A percentile compares a stretch with the other conserved stretches of the same genome.
Evolutionary conservation across 768 basidiomycete genomes (phyloP).

Genomic region (Boletus huronensis): DNA sequence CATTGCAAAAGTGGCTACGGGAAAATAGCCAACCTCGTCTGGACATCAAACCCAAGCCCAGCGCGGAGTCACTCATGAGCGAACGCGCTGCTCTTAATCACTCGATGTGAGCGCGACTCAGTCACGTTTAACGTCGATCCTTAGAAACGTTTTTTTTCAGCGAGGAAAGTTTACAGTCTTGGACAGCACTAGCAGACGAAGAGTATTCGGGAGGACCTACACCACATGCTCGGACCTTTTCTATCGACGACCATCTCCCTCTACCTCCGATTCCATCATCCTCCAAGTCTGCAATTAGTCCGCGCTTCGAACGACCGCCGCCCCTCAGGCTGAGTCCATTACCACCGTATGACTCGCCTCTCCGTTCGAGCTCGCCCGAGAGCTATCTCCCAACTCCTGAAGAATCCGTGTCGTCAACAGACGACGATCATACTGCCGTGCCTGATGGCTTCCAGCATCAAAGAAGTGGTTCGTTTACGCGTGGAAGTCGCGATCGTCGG

Average conservation of each 20-base stretch:
- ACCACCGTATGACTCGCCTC: constrained; percentile 39
- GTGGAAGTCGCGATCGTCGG: constrained; percentile 35
- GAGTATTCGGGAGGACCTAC: constrained; percentile 38
- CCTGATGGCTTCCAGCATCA: constrained; percentile 36
- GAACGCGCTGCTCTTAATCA: constrained; percentile 39
- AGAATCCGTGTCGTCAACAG: constrained; percentile 49
- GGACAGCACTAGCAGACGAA: constrained; percentile 40
- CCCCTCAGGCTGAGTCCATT: constrained; percentile 48
- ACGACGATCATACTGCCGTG: constrained; percentile 38
- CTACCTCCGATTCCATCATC: constrained; percentile 30
- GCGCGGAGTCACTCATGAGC: constrained; percentile 49
- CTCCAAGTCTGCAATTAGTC: constrained; percentile 26
- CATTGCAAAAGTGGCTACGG: constrained; percentile 75
- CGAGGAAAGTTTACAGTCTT: constrained; percentile 42
- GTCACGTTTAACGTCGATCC: not conserved
- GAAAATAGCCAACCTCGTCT: constrained; percentile 37
- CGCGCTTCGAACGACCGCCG: constrained; percentile 41
- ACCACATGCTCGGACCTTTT: constrained; percentile 58
- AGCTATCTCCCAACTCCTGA: constrained; percentile 56
- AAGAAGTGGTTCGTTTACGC: constrained; percentile 51
- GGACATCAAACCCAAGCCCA: constrained; percentile 33
- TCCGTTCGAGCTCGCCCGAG: constrained; percentile 51
- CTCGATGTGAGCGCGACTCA: constrained; percentile 23
- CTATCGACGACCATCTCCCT: constrained; percentile 55
- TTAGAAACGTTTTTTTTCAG: constrained; percentile 21